Evolutionary conservation across 306 rosid species (phyloP), one percentile per base, ranked within the genome.

Genomic region (Trifolium pratense): DNA sequence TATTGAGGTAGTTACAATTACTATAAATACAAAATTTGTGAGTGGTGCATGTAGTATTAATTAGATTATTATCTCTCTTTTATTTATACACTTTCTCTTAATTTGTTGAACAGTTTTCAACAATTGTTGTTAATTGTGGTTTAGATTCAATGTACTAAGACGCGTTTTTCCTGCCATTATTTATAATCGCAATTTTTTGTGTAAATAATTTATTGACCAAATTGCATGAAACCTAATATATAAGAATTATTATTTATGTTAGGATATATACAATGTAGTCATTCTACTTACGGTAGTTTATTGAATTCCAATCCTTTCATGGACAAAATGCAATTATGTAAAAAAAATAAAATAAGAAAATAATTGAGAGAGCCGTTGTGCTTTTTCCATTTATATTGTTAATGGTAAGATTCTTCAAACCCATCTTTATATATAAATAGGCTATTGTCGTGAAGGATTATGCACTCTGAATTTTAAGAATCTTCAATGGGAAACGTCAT

Each of bases 401-500:
- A 53, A 39, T 42, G 57, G 68, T 42, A 71, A 42, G 62, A 68
- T 73, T 57, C 71, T 71, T 42, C 59, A 78, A 71, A 17, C 16
- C 68, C 58, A 37, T 40, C 48, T 51, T 16, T 51, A 13, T 59
- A 25, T 51, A 17, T 59, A 25, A 42, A 52, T 65, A 53, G 20
- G 68, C 21, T 42, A 42, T 64, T 43, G 61, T 18, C 59, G 55
- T 56, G 74, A 64, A 65, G 10, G 60, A 63, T 68, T 56, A 62
- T 46, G 29, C 40, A 42, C 75, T 57, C 40, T 60, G 20, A 58
- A 58, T 66, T 77, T 70, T 53, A 68, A 63, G 82, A 43, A 65
- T 62, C 52, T 78, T 71, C 3, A 29, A 17, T 76, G 66, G 48
- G 62, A 68, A 66, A 55, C 60, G 29, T 67, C 52, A 31, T 69